A percentile compares a stretch with the other conserved stretches of the same genome.
Conservation (phyloP, 2,329 filamentous ascomycete genomes). For the Ceratocystis lukuohia region DNA sequence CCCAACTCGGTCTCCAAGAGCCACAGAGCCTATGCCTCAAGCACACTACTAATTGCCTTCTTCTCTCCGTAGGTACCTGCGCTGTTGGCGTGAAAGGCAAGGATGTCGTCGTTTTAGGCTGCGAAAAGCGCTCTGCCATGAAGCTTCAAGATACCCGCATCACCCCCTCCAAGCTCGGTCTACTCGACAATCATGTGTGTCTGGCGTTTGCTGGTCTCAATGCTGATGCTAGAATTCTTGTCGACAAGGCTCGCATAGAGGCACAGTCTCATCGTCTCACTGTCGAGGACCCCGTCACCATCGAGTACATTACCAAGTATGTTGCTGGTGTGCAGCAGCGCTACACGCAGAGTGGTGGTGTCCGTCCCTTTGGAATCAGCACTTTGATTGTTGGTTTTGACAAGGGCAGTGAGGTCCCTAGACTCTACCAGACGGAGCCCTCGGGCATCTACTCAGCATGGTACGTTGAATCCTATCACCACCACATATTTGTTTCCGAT, state of each 20-base stretch:
- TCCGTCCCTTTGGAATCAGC: conserved; percentile 96
- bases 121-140: conserved; percentile 98
- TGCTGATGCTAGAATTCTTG: conserved; percentile 91
- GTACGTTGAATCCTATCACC: conserved; percentile 38
- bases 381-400: conserved; percentile 98
- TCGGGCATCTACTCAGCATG: conserved; percentile 98
- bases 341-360: conserved; percentile 97
- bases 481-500: neutral
- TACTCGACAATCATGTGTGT: conserved; percentile 90
- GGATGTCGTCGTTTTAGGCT: conserved; percentile 90
- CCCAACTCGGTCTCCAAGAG: neutral
- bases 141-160: conserved; percentile 99
- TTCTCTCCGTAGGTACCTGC: conserved; percentile 59
- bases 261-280: conserved; percentile 94
- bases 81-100: conserved; percentile 93
- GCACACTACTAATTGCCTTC: conserved; percentile 8
- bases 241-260: conserved; percentile 95
- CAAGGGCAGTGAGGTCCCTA: conserved; percentile 73
- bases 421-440: conserved; percentile 97
- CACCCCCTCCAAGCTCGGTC: conserved; percentile 94
- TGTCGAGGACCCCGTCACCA: conserved; percentile 90
- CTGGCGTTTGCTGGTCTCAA: conserved; percentile 96
- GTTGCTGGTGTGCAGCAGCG: conserved; percentile 95
- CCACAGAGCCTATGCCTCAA: neutral
- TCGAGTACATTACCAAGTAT: conserved; percentile 99